phyloP scores from a whole-genome alignment of 805 yeast genomes.

The Blastobotrys parvus region DNA sequence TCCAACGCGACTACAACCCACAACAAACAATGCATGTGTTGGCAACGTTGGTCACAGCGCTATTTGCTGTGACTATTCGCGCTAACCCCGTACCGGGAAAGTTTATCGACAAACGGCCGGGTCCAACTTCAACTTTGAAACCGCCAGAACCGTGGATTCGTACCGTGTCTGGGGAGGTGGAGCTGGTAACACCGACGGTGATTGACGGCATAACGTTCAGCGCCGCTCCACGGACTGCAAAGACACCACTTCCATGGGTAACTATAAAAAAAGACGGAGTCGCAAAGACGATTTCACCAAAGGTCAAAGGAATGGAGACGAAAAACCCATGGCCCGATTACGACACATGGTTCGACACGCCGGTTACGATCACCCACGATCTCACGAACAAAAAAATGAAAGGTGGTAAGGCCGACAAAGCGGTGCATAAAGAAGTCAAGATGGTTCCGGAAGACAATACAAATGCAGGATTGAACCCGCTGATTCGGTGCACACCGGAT shows the following conservation, averaged over 20 bases:
- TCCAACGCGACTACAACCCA: too few relatives aligned
- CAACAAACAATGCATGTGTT: too few relatives aligned
- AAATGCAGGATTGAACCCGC: slow-evolving; percentile 63
- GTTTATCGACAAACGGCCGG: slow-evolving; percentile 5
- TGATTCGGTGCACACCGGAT: slow-evolving; percentile 80
- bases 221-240: slow-evolving; percentile 38
- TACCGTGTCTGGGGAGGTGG: slow-evolving; percentile 53
- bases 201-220: slow-evolving; percentile 56
- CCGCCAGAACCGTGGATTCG: slow-evolving; percentile 52
- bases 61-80: too few relatives aligned
- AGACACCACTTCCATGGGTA: slow-evolving; percentile 74
- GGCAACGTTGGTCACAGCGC: too few relatives aligned
- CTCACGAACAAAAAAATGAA: slow-evolving; percentile 47
- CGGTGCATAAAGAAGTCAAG: slow-evolving; percentile 44
- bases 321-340: slow-evolving; percentile 63
- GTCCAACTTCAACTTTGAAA: background rate
- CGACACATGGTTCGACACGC: slow-evolving; percentile 68
- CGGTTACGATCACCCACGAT: slow-evolving; percentile 45
- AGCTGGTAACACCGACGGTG: slow-evolving; percentile 57
- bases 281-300: slow-evolving; percentile 73
- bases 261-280: slow-evolving; percentile 66
- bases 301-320: slow-evolving; percentile 62
- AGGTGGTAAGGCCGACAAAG: slow-evolving; percentile 33
- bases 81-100: background rate
- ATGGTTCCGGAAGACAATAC: slow-evolving; percentile 63